Evolutionary conservation across 257 asterid species (phyloP).

Genomic region (Plectranthus barbatus): DNA sequence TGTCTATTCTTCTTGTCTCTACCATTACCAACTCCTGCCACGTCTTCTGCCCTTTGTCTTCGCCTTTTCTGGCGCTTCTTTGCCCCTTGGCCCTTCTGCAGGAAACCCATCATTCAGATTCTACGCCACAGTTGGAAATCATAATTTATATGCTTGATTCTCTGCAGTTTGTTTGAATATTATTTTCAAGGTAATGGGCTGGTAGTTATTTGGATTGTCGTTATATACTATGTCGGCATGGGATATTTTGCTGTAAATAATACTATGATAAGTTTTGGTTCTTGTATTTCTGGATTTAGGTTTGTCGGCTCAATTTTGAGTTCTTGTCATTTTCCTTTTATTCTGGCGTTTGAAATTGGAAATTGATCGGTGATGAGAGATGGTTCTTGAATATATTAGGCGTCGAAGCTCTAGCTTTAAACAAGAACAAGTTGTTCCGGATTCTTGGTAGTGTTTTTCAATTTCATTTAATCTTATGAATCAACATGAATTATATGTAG

Average conservation of each 20-base stretch:
- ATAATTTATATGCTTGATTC: background rate
- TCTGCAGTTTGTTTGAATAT: background rate
- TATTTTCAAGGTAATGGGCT: background rate
- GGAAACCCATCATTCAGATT: background rate
- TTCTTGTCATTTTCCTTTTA: background rate
- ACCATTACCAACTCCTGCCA: background rate
- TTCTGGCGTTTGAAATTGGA: background rate
- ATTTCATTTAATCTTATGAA: background rate
- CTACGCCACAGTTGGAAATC: background rate
- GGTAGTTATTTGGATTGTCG: background rate
- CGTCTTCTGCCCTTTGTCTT: background rate
- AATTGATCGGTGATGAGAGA: background rate
- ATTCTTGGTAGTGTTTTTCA: background rate
- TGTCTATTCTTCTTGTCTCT: background rate
- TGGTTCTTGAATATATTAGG: background rate
- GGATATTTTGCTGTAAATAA: background rate
- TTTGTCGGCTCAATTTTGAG: background rate
- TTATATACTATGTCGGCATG: conserved; percentile 1
- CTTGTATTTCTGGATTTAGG: background rate
- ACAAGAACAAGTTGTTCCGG: background rate
- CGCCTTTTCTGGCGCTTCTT: background rate
- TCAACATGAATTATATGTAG: background rate
- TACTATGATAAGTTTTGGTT: background rate
- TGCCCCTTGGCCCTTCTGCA: background rate
- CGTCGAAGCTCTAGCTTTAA: background rate